Evolutionary conservation across 1,284 basidiomycete genomes (phyloP), one percentile per base, ranked within the genome.

Genomic region (Bondarzewia mesenterica): DNA sequence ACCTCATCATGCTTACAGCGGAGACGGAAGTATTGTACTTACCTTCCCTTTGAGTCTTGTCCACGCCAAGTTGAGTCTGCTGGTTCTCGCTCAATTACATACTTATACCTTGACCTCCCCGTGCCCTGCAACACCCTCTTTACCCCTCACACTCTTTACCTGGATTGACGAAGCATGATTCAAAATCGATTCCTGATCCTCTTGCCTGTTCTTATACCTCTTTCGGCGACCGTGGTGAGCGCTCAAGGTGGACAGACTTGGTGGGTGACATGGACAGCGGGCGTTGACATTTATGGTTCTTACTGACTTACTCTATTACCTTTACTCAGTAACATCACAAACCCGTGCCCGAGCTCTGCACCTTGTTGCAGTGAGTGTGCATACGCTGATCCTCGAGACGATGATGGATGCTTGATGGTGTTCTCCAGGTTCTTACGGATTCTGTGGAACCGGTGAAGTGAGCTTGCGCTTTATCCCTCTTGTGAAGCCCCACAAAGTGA

Each of bases 341-440:
- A 55, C 14, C 68, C 56, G 2, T 89, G 87, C 58, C 72, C 78
- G 15, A 58, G 70, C 1, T 64, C 68, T 12, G 75, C 75, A 2
- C 86, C 87, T 5, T 89, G 86, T 62, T 89, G 87, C 67, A 82
- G 80, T 81, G 61, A 52, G 77, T 69, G 36, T 12, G 20, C 25
- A n/a, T n/a, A 40, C n/a, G 38, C 18, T 37, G 5, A n/a, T 45
- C 44, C 22, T 42, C 10, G 22, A 49, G 25, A 25, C 10, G n/a
- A 15, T 32, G 42, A 22, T 32, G 25, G 18, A 25, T 42, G 44
- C 12, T 32, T 42, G n/a, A 18, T 23, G 18, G 37, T 10, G 32
- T 35, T 35, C n/a, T 22, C 1, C 25, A 58, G 54, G 56, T 42
- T 47, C 55, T 7, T 59, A 53, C 32, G 57, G 58, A 4, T 59